phyloP scores from a whole-genome alignment of 148 eudicot species.

The Amaranthus palmeri region DNA sequence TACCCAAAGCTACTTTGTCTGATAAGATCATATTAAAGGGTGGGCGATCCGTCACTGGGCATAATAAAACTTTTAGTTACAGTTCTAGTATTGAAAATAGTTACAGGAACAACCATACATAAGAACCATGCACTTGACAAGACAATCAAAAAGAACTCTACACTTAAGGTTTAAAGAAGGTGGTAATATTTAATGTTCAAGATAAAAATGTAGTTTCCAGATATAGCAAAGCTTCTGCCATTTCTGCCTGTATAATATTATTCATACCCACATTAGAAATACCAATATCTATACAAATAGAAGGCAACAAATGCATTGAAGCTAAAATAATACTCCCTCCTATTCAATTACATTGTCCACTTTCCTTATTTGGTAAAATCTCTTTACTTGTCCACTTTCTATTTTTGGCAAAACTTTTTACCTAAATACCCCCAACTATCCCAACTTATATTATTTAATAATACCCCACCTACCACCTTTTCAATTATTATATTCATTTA shows the following conservation, averaged over 20 bases:
- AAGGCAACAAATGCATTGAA: neutral
- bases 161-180: neutral
- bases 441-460: too few species aligned
- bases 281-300: neutral
- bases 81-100: neutral
- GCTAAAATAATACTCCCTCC: neutral
- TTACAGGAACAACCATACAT: neutral
- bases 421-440: too few species aligned
- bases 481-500: too few species aligned
- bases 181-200: neutral
- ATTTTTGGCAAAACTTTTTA: too few species aligned
- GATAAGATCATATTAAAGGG: neutral
- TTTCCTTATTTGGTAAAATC: too few species aligned
- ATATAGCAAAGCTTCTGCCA: neutral
- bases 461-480: too few species aligned
- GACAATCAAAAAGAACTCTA: neutral
- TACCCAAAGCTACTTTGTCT: neutral
- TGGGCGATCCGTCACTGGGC: too few species aligned
- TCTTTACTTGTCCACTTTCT: too few species aligned
- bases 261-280: neutral
- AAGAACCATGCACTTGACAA: neutral
- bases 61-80: neutral
- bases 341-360: too few species aligned
- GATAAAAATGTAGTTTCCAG: neutral
- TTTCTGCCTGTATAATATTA: neutral